phyloP scores from a whole-genome alignment of 352 stramenopile genomes.

The Pythium dissimile region DNA sequence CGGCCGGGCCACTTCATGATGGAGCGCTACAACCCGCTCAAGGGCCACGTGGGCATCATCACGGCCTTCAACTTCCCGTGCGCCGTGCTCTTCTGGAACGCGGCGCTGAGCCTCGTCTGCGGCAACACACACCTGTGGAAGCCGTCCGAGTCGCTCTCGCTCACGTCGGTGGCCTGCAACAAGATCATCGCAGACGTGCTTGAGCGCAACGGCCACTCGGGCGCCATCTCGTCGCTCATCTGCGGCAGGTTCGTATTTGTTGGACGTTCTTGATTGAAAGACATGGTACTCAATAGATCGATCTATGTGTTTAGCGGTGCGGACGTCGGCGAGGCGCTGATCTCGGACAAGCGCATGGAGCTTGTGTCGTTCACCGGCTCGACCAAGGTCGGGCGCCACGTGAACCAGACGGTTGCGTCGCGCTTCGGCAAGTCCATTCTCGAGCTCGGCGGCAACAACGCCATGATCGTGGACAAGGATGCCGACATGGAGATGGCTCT shows the following conservation, averaged over 20 bases:
- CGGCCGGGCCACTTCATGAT: slow-evolving; percentile 92
- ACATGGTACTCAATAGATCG: neutral
- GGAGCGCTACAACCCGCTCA: slow-evolving; percentile 92
- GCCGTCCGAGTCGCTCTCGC: slow-evolving; percentile 84
- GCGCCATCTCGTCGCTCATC: slow-evolving; percentile 83
- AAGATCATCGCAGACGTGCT: slow-evolving; percentile 90
- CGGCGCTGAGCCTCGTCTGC: slow-evolving; percentile 85
- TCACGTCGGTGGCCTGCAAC: slow-evolving; percentile 88
- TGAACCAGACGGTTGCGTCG: slow-evolving; percentile 83
- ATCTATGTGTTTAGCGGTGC: slow-evolving; percentile 32
- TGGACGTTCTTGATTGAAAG: neutral
- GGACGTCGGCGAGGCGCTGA: slow-evolving; percentile 84
- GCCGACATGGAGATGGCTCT: slow-evolving; percentile 90
- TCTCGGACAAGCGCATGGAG: slow-evolving; percentile 85
- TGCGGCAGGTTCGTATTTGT: slow-evolving; percentile 46
- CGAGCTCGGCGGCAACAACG: slow-evolving; percentile 92
- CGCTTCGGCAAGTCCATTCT: slow-evolving; percentile 92
- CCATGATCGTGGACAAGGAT: slow-evolving; percentile 92
- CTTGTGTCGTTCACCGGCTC: slow-evolving; percentile 91
- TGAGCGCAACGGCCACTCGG: slow-evolving; percentile 78
- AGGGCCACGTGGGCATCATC: slow-evolving; percentile 92
- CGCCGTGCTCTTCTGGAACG: slow-evolving; percentile 90
- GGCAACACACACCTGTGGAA: slow-evolving; percentile 94
- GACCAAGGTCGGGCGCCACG: slow-evolving; percentile 83
- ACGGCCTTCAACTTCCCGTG: slow-evolving; percentile 94